Base-by-base conservation (phyloP, 2,329 filamentous ascomycete species). In the Colletotrichum caudatum region DNA sequence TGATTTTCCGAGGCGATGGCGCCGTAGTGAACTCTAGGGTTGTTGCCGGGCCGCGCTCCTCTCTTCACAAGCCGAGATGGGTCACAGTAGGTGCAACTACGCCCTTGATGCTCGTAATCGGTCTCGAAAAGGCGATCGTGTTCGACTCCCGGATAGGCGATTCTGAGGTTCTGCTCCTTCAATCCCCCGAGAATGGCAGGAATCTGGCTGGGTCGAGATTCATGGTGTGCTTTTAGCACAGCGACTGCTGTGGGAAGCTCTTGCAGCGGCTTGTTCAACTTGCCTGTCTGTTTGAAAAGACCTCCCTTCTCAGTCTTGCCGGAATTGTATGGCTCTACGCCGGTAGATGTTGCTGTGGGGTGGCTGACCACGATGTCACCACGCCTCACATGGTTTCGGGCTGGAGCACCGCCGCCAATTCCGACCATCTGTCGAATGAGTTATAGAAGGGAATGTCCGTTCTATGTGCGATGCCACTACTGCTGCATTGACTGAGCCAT, bases 361-460 rank as follows among this genome's bases (percentile, higher is more conserved):
- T 64, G 37, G 64, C 76, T 57, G 54, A 71, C 37, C 5, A 75
- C 69, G 14, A 74, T 48, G 9, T 75, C 73, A 16, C 69, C 73
- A 0, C 3, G 29, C 29, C 29, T 29, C 29, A 29, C 29, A 29
- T 29, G 3, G 29, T 29, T 29, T 3, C 29, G 29, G 29, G 29
- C 29, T 4, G 29, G 29, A 12, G 18, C 51, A 35, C 51, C 51
- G 8, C 51, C 51, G 18, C 51, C 29, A 20, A 54, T 54, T 16
- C 51, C 51, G 4, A 54, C 51, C 29, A 35, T 54, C 2, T 35
- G 29, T 26, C 51, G 29, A 18, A 74, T 44, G 0, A 14, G 48
- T 3, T 3, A 75, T 64, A 0, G 29, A 63, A 1, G 69, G 63
- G 12, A 76, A 77, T 3, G 68, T 75, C 12, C 66, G 57, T 0